Percentiles rank a stretch among this genome's conserved stretches.
phyloP scores from a whole-genome alignment of 257 asterid species.

The Paulownia fortunei region DNA sequence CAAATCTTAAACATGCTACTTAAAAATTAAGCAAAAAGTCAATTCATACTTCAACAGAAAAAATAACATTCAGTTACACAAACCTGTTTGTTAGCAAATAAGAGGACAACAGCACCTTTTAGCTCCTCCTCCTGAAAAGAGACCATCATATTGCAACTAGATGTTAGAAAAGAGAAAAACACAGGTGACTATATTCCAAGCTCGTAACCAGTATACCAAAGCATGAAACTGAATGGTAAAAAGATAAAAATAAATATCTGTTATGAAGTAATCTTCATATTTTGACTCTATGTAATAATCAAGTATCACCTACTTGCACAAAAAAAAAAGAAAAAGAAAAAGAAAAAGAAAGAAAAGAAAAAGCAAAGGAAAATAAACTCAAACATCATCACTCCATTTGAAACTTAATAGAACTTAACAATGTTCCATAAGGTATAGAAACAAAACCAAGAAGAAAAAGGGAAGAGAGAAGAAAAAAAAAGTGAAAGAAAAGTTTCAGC shows the following conservation, averaged over 20 bases:
- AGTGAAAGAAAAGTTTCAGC: background rate
- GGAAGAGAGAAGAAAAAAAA: background rate
- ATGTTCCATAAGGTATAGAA: no score
- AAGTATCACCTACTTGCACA: no score
- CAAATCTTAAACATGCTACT: background rate
- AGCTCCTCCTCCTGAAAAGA: slow-evolving; percentile 60
- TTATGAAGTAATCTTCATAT: no score
- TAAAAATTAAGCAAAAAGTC: background rate
- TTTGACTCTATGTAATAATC: no score
- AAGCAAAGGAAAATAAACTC: no score
- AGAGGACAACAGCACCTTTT: slow-evolving; percentile 52
- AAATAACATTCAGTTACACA: background rate
- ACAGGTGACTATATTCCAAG: slow-evolving; percentile 3
- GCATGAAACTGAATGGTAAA: slow-evolving; percentile 12
- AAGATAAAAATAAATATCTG: no score
- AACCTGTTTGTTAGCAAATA: slow-evolving; percentile 61
- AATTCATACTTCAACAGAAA: background rate
- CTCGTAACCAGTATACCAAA: background rate
- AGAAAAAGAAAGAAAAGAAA: no score
- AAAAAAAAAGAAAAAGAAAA: no score
- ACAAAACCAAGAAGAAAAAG: no score
- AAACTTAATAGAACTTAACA: no score
- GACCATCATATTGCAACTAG: slow-evolving; percentile 3
- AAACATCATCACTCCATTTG: no score
- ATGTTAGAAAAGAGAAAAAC: background rate